These are phyloP conservation scores for Paralagenidium karlingii DNA, from an alignment of 352 stramenopile genomes.

Conservation along the genomic window DNA sequence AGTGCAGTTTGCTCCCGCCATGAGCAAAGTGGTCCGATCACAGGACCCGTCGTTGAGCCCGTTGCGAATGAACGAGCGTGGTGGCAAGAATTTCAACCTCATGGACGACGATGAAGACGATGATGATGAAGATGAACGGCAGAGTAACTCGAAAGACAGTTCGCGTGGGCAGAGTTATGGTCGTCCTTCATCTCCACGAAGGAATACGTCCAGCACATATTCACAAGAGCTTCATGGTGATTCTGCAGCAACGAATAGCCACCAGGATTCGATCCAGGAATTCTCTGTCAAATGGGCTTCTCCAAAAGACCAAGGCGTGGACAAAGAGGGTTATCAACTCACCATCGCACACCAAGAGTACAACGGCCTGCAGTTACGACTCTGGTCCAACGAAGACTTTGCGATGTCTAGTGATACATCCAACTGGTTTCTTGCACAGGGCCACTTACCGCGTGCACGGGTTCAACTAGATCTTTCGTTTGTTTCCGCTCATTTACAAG, in stretches of 20 bases:
- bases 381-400: slow-evolving; percentile 43
- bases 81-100: neutral
- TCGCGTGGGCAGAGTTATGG: too few species aligned
- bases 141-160: neutral
- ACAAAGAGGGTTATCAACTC: slow-evolving; percentile 23
- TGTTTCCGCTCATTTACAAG: slow-evolving; percentile 25
- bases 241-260: slow-evolving; percentile 1
- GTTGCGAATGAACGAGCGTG: too few species aligned
- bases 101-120: slow-evolving; percentile 27
- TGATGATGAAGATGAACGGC: slow-evolving; percentile 13
- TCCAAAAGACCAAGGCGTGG: slow-evolving; percentile 9
- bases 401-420: slow-evolving; percentile 27
- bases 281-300: slow-evolving; percentile 18
- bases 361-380: slow-evolving; percentile 31
- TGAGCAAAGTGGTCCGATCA: slow-evolving; percentile 23
- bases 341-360: slow-evolving; percentile 38
- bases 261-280: slow-evolving; percentile 7
- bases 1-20: slow-evolving; percentile 31
- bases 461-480: slow-evolving; percentile 42
- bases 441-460: slow-evolving; percentile 39
- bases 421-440: slow-evolving; percentile 44
- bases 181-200: too few species aligned
- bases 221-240: too few species aligned
- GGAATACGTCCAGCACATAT: too few species aligned
- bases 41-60: slow-evolving; percentile 3